These are phyloP conservation scores for Dactylella cylindrospora DNA, from an alignment of 2,329 filamentous ascomycete species.

Conservation along the genomic window DNA sequence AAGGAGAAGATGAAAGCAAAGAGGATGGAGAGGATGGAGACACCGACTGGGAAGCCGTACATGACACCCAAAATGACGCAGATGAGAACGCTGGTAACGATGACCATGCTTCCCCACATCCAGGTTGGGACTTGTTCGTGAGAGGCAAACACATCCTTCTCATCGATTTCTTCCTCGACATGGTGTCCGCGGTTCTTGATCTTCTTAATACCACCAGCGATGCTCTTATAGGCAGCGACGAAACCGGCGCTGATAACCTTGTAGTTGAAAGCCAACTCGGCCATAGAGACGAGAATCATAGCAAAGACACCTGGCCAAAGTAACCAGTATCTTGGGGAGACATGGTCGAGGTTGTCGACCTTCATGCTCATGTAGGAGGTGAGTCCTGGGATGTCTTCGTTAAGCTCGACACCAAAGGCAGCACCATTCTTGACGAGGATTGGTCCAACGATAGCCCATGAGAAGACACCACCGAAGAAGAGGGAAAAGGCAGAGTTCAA, in stretches of 20 bases:
- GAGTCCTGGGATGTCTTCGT: slow-evolving; percentile 12
- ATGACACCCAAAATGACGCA: slow-evolving; percentile 33
- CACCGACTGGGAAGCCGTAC: slow-evolving; percentile 32
- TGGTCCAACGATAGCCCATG: slow-evolving; percentile 62
- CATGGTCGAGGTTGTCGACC: slow-evolving; percentile 50
- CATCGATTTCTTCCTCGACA: slow-evolving; percentile 9
- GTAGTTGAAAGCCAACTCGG: slow-evolving; percentile 54
- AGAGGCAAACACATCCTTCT: slow-evolving; percentile 22
- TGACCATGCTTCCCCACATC: slow-evolving; percentile 38
- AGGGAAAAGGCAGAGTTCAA: slow-evolving; percentile 64
- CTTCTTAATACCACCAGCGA: slow-evolving; percentile 54
- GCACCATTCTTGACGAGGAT: slow-evolving; percentile 58
- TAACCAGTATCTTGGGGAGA: slow-evolving; percentile 58
- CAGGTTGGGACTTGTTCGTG: slow-evolving; percentile 31
- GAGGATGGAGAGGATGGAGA: slow-evolving; percentile 55
- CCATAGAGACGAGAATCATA: slow-evolving; percentile 58
- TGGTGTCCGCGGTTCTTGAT: slow-evolving; percentile 14
- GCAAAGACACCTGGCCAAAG: slow-evolving; percentile 58
- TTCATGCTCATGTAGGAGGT: slow-evolving; percentile 32
- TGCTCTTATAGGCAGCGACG: slow-evolving; percentile 57
- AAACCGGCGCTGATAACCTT: slow-evolving; percentile 55
- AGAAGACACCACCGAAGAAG: slow-evolving; percentile 60
- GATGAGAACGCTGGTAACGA: slow-evolving; percentile 24
- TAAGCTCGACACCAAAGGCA: slow-evolving; percentile 42
- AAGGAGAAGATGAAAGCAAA: slow-evolving; percentile 57